Conservation (phyloP, 2,329 filamentous ascomycete genomes). For the Domatiomyces catenatus region DNA sequence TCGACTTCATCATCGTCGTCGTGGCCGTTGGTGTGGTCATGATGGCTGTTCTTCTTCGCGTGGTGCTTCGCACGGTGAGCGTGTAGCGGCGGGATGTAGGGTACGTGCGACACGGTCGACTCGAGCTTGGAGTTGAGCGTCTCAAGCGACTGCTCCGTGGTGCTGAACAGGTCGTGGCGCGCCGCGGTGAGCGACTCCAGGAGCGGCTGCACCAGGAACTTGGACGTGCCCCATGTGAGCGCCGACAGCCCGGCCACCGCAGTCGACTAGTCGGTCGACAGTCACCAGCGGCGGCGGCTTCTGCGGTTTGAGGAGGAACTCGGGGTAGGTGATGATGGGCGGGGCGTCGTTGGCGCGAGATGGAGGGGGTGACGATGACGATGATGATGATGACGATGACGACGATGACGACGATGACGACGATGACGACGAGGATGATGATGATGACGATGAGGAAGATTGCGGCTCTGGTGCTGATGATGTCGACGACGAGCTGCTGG, state of each 20-base stretch:
- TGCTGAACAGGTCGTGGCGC: conserved; percentile 41
- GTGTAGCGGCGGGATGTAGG: conserved; percentile 19
- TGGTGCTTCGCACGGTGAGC: conserved; percentile 5
- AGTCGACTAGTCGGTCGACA: conserved; percentile 41
- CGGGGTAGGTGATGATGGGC: conserved; percentile 52
- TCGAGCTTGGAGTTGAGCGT: conserved; percentile 42
- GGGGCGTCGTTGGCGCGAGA: conserved; percentile 30
- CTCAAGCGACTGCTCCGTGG: conserved; percentile 36
- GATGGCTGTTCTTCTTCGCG: conserved; percentile 15
- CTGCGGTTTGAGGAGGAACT: conserved; percentile 44
- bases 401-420: not conserved
- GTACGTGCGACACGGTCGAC: conserved; percentile 37
- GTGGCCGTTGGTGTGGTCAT: conserved; percentile 48
- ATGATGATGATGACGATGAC: conserved; percentile 2
- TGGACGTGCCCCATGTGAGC: conserved; percentile 35
- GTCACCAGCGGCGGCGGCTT: conserved; percentile 47
- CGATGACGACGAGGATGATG: too few species aligned
- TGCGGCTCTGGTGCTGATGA: conserved; percentile 2
- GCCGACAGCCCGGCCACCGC: conserved; percentile 40
- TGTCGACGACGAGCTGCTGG: conserved; percentile 6
- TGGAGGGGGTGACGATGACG: conserved; percentile 5
- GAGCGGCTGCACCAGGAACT: conserved; percentile 12
- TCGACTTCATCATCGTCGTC: conserved; percentile 38
- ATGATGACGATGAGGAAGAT: too few species aligned
- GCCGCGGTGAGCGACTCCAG: conserved; percentile 32